These are phyloP conservation scores for Salix caprea DNA, from an alignment of 345 rosid species.

Conservation along the genomic window DNA sequence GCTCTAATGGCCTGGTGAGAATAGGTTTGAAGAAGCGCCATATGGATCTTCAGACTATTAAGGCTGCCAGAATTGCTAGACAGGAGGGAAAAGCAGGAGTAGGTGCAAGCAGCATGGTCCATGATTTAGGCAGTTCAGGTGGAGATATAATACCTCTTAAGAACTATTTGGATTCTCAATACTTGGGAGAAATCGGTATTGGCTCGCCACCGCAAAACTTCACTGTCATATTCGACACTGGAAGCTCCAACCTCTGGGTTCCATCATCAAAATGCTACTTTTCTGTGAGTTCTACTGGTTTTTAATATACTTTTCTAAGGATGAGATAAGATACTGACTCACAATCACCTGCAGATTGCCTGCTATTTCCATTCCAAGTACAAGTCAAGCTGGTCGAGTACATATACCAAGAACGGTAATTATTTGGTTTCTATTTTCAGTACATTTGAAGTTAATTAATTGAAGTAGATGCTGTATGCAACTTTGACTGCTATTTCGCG, in stretches of 20 bases:
- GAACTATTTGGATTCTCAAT: conserved; percentile 70
- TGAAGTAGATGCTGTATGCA: background rate
- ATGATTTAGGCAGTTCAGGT: conserved; percentile 21
- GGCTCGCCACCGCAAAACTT: conserved; percentile 77
- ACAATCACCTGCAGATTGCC: conserved; percentile 45
- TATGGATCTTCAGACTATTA: conserved; percentile 37
- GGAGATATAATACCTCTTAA: conserved; percentile 50
- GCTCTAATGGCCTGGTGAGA: conserved; percentile 47
- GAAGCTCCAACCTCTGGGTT: conserved; percentile 87
- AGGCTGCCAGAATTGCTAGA: conserved; percentile 38
- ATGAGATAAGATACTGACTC: background rate
- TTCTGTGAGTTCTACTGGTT: conserved; percentile 44
- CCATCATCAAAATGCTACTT: conserved; percentile 72
- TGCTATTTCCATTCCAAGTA: conserved; percentile 71
- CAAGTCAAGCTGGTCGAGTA: conserved; percentile 55
- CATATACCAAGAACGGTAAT: conserved; percentile 55
- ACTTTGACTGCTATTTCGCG: background rate
- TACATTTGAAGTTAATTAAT: background rate
- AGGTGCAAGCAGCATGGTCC: conserved; percentile 3
- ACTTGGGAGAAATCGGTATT: conserved; percentile 65
- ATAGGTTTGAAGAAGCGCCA: conserved; percentile 61
- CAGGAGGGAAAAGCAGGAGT: conserved; percentile 15
- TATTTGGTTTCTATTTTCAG: background rate
- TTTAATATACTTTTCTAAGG: background rate
- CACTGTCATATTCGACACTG: conserved; percentile 73